Base-by-base conservation (phyloP, 306 rosid species). In the Cucumis melo region DNA sequence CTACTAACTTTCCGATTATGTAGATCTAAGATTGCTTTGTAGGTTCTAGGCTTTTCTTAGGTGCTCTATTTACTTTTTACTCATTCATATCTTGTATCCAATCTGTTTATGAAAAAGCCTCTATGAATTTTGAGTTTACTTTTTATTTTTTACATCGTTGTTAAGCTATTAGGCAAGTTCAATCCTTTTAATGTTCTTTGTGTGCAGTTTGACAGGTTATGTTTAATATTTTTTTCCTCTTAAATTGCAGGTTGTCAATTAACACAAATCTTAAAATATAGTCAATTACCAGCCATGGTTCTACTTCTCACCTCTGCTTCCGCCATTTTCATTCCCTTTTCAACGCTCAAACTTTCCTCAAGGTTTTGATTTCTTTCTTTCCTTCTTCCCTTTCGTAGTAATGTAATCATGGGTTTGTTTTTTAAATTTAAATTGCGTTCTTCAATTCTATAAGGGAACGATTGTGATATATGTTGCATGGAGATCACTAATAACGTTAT, bases 301-400 rank as follows among this genome's bases (percentile, higher is more conserved):
- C n/a, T n/a, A n/a, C n/a, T n/a, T n/a, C n/a, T n/a, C n/a, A n/a
- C n/a, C n/a, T n/a, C n/a, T n/a, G n/a, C n/a, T n/a, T n/a, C n/a
- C n/a, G 97, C 58, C 97, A 89, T 84, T 91, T 94, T 39, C 91
- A 91, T 55, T 89, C 97, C 39, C 95, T 90, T 42, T 90, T 83
- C 74, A 27, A 27, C 2, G 2, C 2, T 92, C 92, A 94, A 87
- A n/a, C n/a, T n/a, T n/a, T n/a, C n/a, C n/a, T n/a, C n/a, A n/a
- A n/a, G n/a, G 88, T 89, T 65, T 50, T 8, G 0, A 29, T 54
- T 56, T n/a, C 61, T 42, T 21, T 67, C 55, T 19, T 65, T 74
- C 51, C 2, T 27, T 27, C 29, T 79, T 48, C 36, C 38, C 13
- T 3, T 73, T 16, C n/a, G 70, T 50, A n/a, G 19, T n/a, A 32